phyloP scores from a whole-genome alignment of 305 asterid species.

The Solanum hybrid region DNA sequence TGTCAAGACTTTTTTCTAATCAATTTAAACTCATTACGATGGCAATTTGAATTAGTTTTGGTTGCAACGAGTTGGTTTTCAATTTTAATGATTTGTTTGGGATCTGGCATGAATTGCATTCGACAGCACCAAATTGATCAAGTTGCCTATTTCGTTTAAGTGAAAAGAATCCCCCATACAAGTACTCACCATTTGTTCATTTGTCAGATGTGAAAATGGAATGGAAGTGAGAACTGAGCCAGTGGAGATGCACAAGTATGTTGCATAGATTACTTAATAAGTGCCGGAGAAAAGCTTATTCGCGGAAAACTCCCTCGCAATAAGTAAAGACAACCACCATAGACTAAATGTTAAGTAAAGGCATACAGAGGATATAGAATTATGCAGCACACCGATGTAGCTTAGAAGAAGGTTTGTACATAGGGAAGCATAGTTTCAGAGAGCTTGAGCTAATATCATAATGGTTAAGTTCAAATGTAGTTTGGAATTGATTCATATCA shows the following conservation, averaged over 20 bases:
- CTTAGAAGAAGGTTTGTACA: background rate
- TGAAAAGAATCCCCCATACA: background rate
- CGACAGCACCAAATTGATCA: background rate
- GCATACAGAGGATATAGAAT: background rate
- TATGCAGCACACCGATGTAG: background rate
- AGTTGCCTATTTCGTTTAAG: background rate
- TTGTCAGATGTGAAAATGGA: background rate
- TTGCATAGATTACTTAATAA: background rate
- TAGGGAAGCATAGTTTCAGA: background rate
- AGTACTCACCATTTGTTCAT: background rate
- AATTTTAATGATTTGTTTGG: background rate
- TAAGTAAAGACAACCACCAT: background rate
- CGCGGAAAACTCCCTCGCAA: background rate
- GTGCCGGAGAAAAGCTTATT: background rate
- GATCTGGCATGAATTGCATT: background rate
- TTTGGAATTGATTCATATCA: background rate
- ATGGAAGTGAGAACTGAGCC: background rate
- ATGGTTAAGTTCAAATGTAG: background rate
- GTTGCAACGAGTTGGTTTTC: background rate
- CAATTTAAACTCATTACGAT: background rate
- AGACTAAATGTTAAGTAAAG: background rate
- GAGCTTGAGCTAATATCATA: background rate
- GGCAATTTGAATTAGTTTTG: background rate
- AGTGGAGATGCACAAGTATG: background rate
- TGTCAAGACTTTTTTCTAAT: background rate